phyloP scores from a whole-genome alignment of 768 basidiomycete genomes.

The Amanita phalloides region DNA sequence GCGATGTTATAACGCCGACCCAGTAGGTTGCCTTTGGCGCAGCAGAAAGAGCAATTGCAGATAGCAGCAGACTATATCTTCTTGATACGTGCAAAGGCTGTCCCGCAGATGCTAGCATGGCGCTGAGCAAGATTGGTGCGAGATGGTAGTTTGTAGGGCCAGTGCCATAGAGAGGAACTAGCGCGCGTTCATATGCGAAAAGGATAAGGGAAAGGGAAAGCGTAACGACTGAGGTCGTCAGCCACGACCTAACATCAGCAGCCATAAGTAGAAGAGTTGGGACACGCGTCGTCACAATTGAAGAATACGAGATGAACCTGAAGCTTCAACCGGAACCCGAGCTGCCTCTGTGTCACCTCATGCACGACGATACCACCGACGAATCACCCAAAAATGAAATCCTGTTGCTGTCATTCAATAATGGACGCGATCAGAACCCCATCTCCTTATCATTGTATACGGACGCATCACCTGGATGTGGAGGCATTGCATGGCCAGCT shows the following conservation, averaged over 20 bases:
- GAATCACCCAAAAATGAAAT: conserved; percentile 30
- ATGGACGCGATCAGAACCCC: conserved; percentile 14
- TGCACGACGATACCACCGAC: conserved; percentile 21
- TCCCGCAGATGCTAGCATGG: conserved; percentile 26
- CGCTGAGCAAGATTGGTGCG: conserved; percentile 21
- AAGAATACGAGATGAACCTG: too few species aligned
- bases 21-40: conserved; percentile 62
- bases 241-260: not conserved
- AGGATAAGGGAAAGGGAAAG: conserved; percentile 43
- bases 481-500: conserved; percentile 88
- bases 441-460: conserved; percentile 45
- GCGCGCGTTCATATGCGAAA: conserved; percentile 48
- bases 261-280: too few species aligned
- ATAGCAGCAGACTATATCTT: conserved; percentile 20
- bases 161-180: conserved; percentile 63
- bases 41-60: conserved; percentile 29
- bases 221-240: not conserved
- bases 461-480: conserved; percentile 82
- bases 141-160: conserved; percentile 44
- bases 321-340: conserved; percentile 10
- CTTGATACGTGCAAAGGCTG: conserved; percentile 26
- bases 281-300: too few species aligned
- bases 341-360: conserved; percentile 53
- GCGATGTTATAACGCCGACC: conserved; percentile 48
- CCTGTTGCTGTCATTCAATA: conserved; percentile 31